Base-by-base conservation (phyloP, 108 stramenopile genomes). In the Mediolabrus comicus region DNA sequence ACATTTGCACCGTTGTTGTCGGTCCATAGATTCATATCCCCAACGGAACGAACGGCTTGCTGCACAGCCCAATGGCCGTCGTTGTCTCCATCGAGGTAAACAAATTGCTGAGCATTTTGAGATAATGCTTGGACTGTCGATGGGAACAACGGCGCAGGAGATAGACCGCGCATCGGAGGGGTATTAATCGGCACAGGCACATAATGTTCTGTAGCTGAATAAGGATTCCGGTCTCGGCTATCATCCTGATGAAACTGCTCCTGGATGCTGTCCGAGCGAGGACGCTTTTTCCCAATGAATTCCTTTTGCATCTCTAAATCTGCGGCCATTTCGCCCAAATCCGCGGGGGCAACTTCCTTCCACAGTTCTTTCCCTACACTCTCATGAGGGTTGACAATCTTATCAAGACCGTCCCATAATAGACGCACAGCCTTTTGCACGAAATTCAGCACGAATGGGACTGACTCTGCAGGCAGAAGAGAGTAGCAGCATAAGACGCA, bases 251-350 rank as follows among this genome's bases (percentile, higher is more conserved):
- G 19, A 22, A 49, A 49, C 19, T 49, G 46, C 46, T 49, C 46
- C 8, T 3, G 0, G 19, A 49, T 49, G 22, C 46, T 49, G 46
- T 52, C 53, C 41, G 77, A 63, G 32, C 62, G 81, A 0, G 92
- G 85, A 7, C 93, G 74, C 69, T 94, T 94, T 68, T 90, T 91
- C 13, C 75, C 75, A 57, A 87, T 71, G 59, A 94, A 94, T 65
- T 85, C 89, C 34, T 92, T 87, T 38, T 92, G 94, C 92, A 92
- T 93, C 65, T 95, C 95, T 17, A 95, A 64, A 71, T 95, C 95
- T 0, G 92, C 95, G 16, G 95, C 95, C 90, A 95, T 95, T 83
- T 93, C 95, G 31, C 95, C 95, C 28, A 95, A 64, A 71, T 95
- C 92, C 16, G 89, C 85, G 13, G 91, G 90, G 16, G 77, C 88